A percentile compares a stretch with the other conserved stretches of the same genome.
phyloP scores from a whole-genome alignment of 768 basidiomycete genomes.

The Candolleomyces aberdarensis region DNA sequence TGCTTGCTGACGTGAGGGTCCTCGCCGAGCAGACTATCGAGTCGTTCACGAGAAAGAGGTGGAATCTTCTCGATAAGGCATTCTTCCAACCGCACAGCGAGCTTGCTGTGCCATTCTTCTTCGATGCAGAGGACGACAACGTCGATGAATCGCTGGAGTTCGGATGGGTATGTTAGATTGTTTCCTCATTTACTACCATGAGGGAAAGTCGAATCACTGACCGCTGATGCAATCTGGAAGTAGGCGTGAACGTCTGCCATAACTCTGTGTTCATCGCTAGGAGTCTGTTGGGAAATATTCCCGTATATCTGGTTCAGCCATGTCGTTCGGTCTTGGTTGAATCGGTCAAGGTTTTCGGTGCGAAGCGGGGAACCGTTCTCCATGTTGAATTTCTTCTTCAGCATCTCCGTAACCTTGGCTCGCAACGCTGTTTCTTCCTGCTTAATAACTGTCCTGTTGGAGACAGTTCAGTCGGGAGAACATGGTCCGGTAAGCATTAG shows the following conservation, averaged over 20 bases:
- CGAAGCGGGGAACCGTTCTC: slow-evolving; percentile 35
- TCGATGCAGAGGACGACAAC: slow-evolving; percentile 41
- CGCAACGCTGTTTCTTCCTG: not conserved
- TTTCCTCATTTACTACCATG: no score
- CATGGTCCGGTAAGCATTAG: not conserved
- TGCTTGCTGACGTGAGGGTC: slow-evolving; percentile 23
- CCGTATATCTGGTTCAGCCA: slow-evolving; percentile 18
- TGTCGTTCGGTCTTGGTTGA: slow-evolving; percentile 10
- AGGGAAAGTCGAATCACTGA: slow-evolving; percentile 12
- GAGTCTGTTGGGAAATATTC: not conserved
- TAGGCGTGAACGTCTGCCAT: slow-evolving; percentile 57
- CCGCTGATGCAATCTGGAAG: slow-evolving; percentile 54
- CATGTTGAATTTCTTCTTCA: slow-evolving; percentile 33
- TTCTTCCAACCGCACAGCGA: slow-evolving; percentile 32
- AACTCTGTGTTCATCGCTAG: slow-evolving; percentile 36
- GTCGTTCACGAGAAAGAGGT: slow-evolving; percentile 9
- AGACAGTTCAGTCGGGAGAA: no score
- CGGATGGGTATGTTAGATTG: not conserved
- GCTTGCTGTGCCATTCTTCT: slow-evolving; percentile 42
- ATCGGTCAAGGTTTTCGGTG: slow-evolving; percentile 27
- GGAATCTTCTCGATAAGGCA: slow-evolving; percentile 30
- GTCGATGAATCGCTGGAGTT: slow-evolving; percentile 51
- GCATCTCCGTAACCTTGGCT: not conserved
- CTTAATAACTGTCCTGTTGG: not conserved
- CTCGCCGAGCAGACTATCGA: slow-evolving; percentile 33